Evolutionary conservation across 768 basidiomycete species (phyloP), one percentile per base, ranked within the genome.

Genomic region (Rhodosporidiobolus sp.): DNA sequence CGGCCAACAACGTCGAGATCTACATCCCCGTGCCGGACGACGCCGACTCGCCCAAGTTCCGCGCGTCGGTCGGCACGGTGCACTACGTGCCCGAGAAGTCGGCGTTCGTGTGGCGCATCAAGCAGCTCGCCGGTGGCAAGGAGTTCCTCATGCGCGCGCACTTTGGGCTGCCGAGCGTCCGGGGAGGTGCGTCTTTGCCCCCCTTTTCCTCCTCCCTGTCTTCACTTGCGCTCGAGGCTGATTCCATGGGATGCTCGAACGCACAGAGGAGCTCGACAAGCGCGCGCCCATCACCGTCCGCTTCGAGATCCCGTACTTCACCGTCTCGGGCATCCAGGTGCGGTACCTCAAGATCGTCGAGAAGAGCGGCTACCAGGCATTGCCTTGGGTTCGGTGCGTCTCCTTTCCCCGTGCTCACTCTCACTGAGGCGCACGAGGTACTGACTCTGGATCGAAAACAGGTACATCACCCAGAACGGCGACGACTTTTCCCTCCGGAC

Each of bases 11-110:
- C 79, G 95, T 98, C 43, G 96, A 99, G 83, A 89, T 98, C 62
- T 96, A 91, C 82, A 95, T 99, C 9, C 94, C 94, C n/a, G 95
- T 99, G 0, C 95, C 96, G 16, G 95, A 98, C 77, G 96, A 98
- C 80, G 96, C 95, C 28, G 95, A 97, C 81, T 95, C 89, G 77
- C 96, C 96, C 0, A 96, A 94, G 79, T 99, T 98, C 83, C 86
- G 94, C 79, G 92, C 95, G 30, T 89, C 94, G 24, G 94, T 93
- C 20, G 96, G 96, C 6, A 90, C 88, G 32, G 96, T 97, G 5
- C 93, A 96, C 74, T 98, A 99, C 79, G 94, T 90, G 2, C 96
- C 95, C 0, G 96, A 99, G 81, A 98, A 97, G 81, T 92, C 92
- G 26, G 93, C 94, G 4, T 98, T 98, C 79, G 91, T 97, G 2